Evolutionary conservation across 164 flowering plant genomes (phyloP).

Genomic region (Umbellularia californica): DNA sequence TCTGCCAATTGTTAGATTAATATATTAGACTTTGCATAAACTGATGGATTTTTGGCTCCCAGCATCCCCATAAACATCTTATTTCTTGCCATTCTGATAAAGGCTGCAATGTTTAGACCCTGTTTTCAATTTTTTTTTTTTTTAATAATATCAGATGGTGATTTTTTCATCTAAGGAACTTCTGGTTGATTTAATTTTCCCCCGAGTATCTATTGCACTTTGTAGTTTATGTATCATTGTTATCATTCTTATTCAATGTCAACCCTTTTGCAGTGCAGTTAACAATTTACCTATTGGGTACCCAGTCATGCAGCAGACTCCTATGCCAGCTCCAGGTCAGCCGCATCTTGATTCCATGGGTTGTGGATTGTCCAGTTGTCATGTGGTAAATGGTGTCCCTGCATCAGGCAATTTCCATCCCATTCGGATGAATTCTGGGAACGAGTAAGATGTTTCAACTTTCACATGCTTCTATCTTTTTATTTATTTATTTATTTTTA

Average conservation of each 20-base stretch:
- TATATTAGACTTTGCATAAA: too few species aligned
- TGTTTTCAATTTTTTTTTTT: too few species aligned
- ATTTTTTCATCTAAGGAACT: neutral
- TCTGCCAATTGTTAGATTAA: too few species aligned
- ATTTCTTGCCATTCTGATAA: neutral
- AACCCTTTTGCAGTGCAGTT: slow-evolving; percentile 71
- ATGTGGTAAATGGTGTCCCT: slow-evolving; percentile 95
- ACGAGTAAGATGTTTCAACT: slow-evolving; percentile 50
- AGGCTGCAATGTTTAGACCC: neutral
- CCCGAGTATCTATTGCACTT: neutral
- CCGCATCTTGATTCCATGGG: slow-evolving; percentile 86
- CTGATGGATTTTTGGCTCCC: neutral
- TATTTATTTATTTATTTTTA: too few species aligned
- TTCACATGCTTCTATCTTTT: neutral
- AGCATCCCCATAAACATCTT: neutral
- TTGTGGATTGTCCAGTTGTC: slow-evolving; percentile 74
- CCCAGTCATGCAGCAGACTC: slow-evolving; percentile 82
- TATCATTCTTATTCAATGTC: slow-evolving; percentile 35
- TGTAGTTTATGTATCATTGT: neutral
- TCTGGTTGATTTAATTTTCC: neutral
- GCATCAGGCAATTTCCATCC: slow-evolving; percentile 81
- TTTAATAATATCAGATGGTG: too few species aligned
- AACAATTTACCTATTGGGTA: slow-evolving; percentile 94
- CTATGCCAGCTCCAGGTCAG: slow-evolving; percentile 71
- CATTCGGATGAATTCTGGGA: slow-evolving; percentile 75